These are phyloP conservation scores for Choiromyces venosus DNA, from an alignment of 495 filamentous ascomycete species.

Conservation along the genomic window DNA sequence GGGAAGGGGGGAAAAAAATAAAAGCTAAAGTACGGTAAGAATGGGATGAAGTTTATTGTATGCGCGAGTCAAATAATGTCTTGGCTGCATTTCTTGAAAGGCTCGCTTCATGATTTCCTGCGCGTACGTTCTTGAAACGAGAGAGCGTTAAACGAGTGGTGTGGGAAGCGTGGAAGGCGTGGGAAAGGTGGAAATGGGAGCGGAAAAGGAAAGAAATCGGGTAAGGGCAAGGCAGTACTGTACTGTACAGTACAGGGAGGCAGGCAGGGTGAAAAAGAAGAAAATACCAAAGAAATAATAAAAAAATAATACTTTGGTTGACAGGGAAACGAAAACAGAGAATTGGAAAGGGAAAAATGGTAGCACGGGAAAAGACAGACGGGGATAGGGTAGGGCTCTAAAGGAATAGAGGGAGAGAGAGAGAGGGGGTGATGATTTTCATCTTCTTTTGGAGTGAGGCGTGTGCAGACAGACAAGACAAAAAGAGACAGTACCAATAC, in stretches of 20 bases:
- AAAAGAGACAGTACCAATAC: no score
- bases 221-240: background rate
- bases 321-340: background rate
- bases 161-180: background rate
- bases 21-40: background rate
- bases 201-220: background rate
- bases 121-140: background rate
- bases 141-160: constrained; percentile 3
- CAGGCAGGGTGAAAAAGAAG: background rate
- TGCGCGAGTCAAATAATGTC: background rate
- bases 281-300: background rate
- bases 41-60: background rate
- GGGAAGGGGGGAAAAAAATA: constrained; percentile 10
- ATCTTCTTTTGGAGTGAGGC: background rate
- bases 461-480: background rate
- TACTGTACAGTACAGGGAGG: no score
- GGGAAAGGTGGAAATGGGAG: background rate
- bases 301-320: background rate
- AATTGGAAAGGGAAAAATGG: background rate
- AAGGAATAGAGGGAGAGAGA: background rate
- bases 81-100: background rate
- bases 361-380: background rate
- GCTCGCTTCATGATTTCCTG: background rate
- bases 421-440: background rate
- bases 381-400: background rate